Conservation (phyloP, 345 rosid genomes). For the Excoecaria agallocha region DNA sequence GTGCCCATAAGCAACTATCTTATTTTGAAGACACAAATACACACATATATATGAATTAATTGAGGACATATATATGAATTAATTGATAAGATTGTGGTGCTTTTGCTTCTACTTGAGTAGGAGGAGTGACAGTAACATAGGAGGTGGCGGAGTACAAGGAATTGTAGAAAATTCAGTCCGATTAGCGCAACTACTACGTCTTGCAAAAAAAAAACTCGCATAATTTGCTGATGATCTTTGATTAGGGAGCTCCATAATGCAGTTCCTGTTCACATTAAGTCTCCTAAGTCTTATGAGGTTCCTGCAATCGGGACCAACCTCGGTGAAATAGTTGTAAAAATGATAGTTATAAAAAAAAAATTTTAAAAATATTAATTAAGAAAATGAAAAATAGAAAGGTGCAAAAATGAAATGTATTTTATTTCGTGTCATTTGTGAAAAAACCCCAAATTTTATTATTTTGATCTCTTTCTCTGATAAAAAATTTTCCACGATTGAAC, state of each 20-base stretch:
- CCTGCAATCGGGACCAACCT: conserved; percentile 31
- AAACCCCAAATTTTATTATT: too few relatives aligned
- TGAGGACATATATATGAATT: too few relatives aligned
- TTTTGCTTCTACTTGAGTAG: conserved; percentile 7
- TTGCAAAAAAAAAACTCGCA: conserved; percentile 6
- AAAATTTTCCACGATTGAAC: too few relatives aligned
- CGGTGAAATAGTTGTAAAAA: conserved; percentile 33
- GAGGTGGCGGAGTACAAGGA: conserved; percentile 5
- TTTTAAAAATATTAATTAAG: too few relatives aligned
- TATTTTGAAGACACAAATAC: neutral
- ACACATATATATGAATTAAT: neutral
- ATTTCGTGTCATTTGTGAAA: too few relatives aligned
- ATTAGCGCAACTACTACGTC: conserved; percentile 7
- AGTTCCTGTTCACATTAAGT: conserved; percentile 24
- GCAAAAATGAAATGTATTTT: too few relatives aligned
- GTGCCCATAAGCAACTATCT: neutral
- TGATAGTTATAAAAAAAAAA: too few relatives aligned
- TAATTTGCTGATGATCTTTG: conserved; percentile 31
- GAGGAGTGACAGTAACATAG: conserved; percentile 9
- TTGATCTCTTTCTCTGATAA: too few relatives aligned
- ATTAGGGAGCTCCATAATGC: conserved; percentile 23
- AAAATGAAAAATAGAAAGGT: too few relatives aligned
- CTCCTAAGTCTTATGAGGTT: conserved; percentile 17
- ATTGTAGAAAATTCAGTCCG: neutral
- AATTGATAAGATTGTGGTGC: conserved; percentile 13